Conservation (phyloP, 495 filamentous ascomycete species). For the Pseudotulostoma volvatum region DNA sequence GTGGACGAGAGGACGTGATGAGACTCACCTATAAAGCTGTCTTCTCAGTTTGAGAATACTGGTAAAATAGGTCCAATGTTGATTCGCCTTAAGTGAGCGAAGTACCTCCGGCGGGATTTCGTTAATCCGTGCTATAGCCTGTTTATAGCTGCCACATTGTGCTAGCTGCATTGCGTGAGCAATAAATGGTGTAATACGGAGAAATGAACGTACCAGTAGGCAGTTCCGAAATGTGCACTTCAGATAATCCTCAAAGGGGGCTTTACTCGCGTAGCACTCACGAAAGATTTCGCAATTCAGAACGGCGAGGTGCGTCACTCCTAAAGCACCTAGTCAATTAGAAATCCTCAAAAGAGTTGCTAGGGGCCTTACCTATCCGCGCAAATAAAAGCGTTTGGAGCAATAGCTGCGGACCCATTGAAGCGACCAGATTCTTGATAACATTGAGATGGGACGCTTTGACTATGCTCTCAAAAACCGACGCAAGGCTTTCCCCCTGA, state of each 20-base stretch:
- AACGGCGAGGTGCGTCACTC: constrained; percentile 43
- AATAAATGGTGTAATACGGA: background rate
- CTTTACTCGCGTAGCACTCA: constrained; percentile 46
- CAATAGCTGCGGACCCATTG: constrained; percentile 56
- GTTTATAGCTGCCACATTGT: constrained; percentile 53
- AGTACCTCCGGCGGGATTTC: constrained; percentile 46
- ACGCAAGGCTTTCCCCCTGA: constrained; percentile 64
- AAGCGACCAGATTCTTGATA: constrained; percentile 52
- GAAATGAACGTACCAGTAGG: constrained; percentile 30
- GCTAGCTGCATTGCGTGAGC: constrained; percentile 27
- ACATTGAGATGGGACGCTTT: constrained; percentile 72
- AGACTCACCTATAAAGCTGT: constrained; percentile 43
- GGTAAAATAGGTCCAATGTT: constrained; percentile 61
- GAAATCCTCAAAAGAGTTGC: background rate
- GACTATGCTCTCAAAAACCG: constrained; percentile 59
- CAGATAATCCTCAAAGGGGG: constrained; percentile 63
- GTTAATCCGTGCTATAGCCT: constrained; percentile 51
- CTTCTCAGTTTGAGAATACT: constrained; percentile 55
- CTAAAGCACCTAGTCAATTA: constrained; percentile 25
- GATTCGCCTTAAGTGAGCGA: constrained; percentile 60
- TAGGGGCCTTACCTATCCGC: constrained; percentile 45
- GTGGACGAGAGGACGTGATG: background rate
- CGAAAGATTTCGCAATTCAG: constrained; percentile 61
- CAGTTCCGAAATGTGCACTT: constrained; percentile 44
- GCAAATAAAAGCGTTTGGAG: constrained; percentile 58